phyloP scores from a whole-genome alignment of 345 rosid species.

The Sonneratia alba region DNA sequence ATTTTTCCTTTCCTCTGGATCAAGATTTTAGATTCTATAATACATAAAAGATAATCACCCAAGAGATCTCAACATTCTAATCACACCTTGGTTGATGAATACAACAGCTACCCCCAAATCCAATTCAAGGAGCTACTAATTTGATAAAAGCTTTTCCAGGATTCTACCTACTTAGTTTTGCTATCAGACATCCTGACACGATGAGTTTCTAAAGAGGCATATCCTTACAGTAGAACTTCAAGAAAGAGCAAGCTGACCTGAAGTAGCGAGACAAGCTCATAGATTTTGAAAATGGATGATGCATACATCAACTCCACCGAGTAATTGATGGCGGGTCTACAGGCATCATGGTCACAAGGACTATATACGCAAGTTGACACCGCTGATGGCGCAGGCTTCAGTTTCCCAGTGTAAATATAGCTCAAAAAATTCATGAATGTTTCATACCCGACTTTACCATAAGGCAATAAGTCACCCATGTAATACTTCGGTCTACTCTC shows the following conservation, averaged over 20 bases:
- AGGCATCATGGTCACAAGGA: slow-evolving; percentile 67
- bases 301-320: slow-evolving; percentile 87
- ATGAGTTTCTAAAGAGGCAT: neutral
- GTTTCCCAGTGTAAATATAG: slow-evolving; percentile 69
- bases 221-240: neutral
- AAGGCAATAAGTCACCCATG: slow-evolving; percentile 49
- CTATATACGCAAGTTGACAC: slow-evolving; percentile 75
- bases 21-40: neutral
- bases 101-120: neutral
- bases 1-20: neutral
- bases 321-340: slow-evolving; percentile 75
- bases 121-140: neutral
- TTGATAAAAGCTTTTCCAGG: neutral
- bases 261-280: slow-evolving; percentile 64
- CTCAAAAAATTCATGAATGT: slow-evolving; percentile 64
- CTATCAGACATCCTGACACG: neutral
- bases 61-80: neutral
- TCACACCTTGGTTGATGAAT: neutral
- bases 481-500: slow-evolving; percentile 42
- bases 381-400: slow-evolving; percentile 60
- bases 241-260: slow-evolving; percentile 43
- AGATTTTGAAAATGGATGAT: slow-evolving; percentile 55
- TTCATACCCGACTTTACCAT: slow-evolving; percentile 63
- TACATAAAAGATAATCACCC: neutral
- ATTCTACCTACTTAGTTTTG: neutral